Base-by-base conservation (phyloP, 331 rosid genomes). In the Stylosanthes scabra region DNA sequence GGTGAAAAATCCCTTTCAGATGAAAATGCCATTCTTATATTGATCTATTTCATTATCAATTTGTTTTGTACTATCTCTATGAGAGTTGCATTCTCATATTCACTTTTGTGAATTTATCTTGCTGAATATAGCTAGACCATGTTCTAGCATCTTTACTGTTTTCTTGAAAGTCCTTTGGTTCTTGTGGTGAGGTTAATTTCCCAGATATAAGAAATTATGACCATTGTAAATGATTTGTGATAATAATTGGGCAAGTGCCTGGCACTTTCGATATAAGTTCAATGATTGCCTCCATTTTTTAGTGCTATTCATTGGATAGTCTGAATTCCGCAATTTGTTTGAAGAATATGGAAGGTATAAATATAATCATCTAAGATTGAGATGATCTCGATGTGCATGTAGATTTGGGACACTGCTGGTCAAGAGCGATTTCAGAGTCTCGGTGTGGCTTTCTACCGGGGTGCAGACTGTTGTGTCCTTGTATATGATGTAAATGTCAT, bases 401-500 rank as follows among this genome's bases (percentile, higher is more conserved):
- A 93, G 98, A 93, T 93, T 50, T 93, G 98, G 98, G 98, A 93
- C 83, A 93, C 98, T 16, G 98, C 98, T 77, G 98, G 98, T 40
- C 98, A 93, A 79, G 98, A 93, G 82, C 82, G 98, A 67, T 93
- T 93, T 86, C 98, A 93, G 63, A 90, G 96, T 89, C 98, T 93
- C 61, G 98, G 98, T 25, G 98, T 93, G 84, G 98, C 98, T 44
- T 93, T 93, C 87, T 93, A 93, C 79, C 98, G 97, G 6, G 97
- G 98, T 67, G 98, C 98, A 51, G 98, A 93, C 63, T 93, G 98
- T 77, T 93, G 98, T 66, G 98, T 93, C 78, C 96, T 93, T 65
- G 98, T 93, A 45, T 91, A 93, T 74, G 98, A 93, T 70, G 98
- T 93, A 68, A 93, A 93, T 60, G 97, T 91, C 57, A 85, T 89